phyloP scores from a whole-genome alignment of 257 asterid genomes.

The Galeopsis tetrahit region DNA sequence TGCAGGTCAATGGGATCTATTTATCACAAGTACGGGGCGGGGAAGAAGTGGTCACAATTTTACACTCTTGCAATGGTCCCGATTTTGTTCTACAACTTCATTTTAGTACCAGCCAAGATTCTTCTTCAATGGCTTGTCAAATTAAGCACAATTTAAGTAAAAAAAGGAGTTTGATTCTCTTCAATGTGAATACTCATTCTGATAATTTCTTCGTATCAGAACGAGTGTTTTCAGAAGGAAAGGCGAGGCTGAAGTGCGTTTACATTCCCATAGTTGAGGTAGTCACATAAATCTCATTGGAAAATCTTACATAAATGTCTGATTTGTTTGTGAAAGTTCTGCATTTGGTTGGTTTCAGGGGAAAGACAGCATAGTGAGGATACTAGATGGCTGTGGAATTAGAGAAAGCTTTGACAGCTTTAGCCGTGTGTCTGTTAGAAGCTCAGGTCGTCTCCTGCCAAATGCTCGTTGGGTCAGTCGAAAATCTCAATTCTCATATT shows the following conservation, averaged over 20 bases:
- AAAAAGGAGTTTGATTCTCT: no score
- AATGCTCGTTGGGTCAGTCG: slow-evolving; percentile 81
- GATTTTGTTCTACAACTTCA: no score
- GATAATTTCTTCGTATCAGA: slow-evolving; percentile 22
- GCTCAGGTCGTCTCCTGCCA: slow-evolving; percentile 54
- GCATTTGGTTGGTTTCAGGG: slow-evolving; percentile 54
- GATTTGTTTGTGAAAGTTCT: no score
- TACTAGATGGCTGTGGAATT: slow-evolving; percentile 28
- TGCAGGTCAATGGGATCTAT: no score
- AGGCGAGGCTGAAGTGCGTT: slow-evolving; percentile 73
- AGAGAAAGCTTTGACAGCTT: no score
- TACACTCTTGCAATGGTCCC: no score
- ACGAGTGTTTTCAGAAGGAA: slow-evolving; percentile 48
- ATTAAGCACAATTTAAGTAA: no score
- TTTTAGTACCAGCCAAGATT: no score
- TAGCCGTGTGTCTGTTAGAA: no score
- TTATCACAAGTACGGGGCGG: no score
- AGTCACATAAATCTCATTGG: not conserved
- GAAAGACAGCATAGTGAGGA: slow-evolving; percentile 56
- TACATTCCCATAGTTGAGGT: slow-evolving; percentile 72
- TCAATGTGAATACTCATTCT: slow-evolving; percentile 3
- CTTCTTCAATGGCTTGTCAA: slow-evolving; percentile 41
- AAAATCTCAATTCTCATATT: slow-evolving; percentile 14
- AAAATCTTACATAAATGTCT: no score
- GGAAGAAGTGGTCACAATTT: no score